Conservation (phyloP, 441 rosid genomes). For the Erodium chrysanthum region DNA sequence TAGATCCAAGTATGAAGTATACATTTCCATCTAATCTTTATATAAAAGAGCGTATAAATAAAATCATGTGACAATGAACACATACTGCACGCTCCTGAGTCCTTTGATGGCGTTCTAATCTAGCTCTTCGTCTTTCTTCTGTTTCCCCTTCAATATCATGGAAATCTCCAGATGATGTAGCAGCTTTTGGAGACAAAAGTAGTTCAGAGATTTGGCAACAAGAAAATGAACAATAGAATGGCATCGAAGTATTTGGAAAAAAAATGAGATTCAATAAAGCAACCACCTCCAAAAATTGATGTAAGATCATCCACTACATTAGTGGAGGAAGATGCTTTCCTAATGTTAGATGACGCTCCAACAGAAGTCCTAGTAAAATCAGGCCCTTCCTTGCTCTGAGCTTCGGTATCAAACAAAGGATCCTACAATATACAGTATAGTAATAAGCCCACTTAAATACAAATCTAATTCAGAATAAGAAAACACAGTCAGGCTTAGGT, state of each 20-base stretch:
- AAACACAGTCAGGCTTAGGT: constrained; percentile 16
- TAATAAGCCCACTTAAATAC: constrained; percentile 11
- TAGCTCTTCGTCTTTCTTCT: constrained; percentile 78
- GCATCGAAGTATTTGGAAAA: background rate
- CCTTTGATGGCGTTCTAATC: constrained; percentile 91
- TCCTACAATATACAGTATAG: constrained; percentile 40
- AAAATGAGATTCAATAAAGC: constrained; percentile 9
- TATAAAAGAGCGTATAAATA: background rate
- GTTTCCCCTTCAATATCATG: constrained; percentile 82
- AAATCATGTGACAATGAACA: constrained; percentile 3
- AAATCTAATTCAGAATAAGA: constrained; percentile 9
- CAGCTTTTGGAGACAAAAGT: constrained; percentile 31
- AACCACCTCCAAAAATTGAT: constrained; percentile 73
- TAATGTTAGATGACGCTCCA: constrained; percentile 50
- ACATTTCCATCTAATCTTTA: background rate
- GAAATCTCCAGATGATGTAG: constrained; percentile 56
- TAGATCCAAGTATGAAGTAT: background rate
- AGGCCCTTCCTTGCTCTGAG: constrained; percentile 50
- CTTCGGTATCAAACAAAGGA: constrained; percentile 49
- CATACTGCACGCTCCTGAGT: constrained; percentile 96
- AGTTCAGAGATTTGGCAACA: constrained; percentile 21
- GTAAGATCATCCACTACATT: constrained; percentile 64
- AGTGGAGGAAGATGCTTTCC: constrained; percentile 67
- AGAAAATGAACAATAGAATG: constrained; percentile 1
- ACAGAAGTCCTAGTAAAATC: constrained; percentile 48